phyloP scores from a whole-genome alignment of 2,329 filamentous ascomycete species.

The Curvularia spicifera region DNA sequence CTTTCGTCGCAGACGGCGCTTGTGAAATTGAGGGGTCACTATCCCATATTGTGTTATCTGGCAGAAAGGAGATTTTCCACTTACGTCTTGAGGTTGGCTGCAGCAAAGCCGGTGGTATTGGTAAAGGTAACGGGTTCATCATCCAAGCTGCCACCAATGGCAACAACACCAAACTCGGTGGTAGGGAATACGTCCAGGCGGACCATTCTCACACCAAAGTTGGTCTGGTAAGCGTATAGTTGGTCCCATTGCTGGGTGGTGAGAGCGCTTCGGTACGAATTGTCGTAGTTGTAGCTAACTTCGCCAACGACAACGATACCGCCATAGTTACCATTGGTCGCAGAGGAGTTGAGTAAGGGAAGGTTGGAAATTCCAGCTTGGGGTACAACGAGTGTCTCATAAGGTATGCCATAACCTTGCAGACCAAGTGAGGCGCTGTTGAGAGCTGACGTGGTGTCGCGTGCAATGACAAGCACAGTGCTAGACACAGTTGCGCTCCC shows the following conservation, averaged over 20 bases:
- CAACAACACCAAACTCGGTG: slow-evolving; percentile 55
- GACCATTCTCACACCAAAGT: slow-evolving; percentile 66
- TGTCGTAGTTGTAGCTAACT: slow-evolving; percentile 62
- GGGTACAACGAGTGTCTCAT: slow-evolving; percentile 62
- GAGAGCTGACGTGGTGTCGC: slow-evolving; percentile 57
- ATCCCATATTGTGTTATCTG: neutral
- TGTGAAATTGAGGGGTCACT: neutral
- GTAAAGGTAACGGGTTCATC: slow-evolving; percentile 58
- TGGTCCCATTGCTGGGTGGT: slow-evolving; percentile 63
- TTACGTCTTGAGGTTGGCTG: slow-evolving; percentile 59
- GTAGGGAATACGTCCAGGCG: slow-evolving; percentile 65
- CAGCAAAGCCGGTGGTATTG: slow-evolving; percentile 61
- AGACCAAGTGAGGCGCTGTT: slow-evolving; percentile 62
- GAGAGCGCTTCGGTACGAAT: slow-evolving; percentile 60
- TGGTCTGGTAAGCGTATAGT: slow-evolving; percentile 64
- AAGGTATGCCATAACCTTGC: slow-evolving; percentile 67
- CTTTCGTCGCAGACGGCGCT: neutral
- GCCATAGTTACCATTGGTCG: slow-evolving; percentile 62
- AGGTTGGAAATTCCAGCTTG: slow-evolving; percentile 57
- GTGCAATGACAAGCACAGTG: slow-evolving; percentile 64
- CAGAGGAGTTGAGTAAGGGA: slow-evolving; percentile 59
- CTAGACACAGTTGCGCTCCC: slow-evolving; percentile 41
- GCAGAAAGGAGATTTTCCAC: slow-evolving; percentile 15
- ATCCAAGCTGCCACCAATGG: slow-evolving; percentile 43
- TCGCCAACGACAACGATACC: slow-evolving; percentile 63